Percentiles rank a stretch among this genome's conserved stretches.
Conservation (phyloP, 768 basidiomycete genomes). For the Suillus plorans region DNA sequence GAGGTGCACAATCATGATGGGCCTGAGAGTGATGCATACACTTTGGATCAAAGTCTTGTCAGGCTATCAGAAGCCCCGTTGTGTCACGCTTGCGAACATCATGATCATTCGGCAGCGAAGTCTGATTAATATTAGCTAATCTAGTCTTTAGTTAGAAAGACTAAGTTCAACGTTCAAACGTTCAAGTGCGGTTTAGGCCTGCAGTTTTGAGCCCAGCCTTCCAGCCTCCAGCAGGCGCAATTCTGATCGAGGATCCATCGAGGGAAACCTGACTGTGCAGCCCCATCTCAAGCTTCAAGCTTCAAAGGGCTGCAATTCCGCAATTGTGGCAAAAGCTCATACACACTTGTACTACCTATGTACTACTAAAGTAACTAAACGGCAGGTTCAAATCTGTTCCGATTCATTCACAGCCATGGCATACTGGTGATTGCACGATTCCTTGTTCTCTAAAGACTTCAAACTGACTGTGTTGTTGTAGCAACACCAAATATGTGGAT, state of each 20-base stretch:
- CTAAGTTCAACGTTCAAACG: too few relatives aligned
- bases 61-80: neutral
- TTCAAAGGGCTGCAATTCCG: neutral
- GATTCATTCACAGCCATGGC: neutral
- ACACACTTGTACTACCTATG: too few relatives aligned
- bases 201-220: neutral
- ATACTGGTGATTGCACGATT: neutral
- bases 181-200: neutral
- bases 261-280: too few relatives aligned
- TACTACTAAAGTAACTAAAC: too few relatives aligned
- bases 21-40: neutral
- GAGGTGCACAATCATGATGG: too few relatives aligned
- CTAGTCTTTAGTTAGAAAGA: too few relatives aligned
- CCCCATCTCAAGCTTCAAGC: neutral
- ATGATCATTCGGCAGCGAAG: too few relatives aligned
- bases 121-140: too few relatives aligned
- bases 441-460: neutral
- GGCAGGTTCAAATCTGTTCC: neutral
- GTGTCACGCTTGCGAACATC: too few relatives aligned
- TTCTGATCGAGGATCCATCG: neutral
- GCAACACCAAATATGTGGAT: too few relatives aligned
- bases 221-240: neutral
- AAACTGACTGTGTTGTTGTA: neutral
- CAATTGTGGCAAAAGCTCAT: neutral
- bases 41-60: neutral